These are phyloP conservation scores for Pelagomonas calceolata DNA, from an alignment of 108 stramenopile genomes.

Conservation along the genomic window DNA sequence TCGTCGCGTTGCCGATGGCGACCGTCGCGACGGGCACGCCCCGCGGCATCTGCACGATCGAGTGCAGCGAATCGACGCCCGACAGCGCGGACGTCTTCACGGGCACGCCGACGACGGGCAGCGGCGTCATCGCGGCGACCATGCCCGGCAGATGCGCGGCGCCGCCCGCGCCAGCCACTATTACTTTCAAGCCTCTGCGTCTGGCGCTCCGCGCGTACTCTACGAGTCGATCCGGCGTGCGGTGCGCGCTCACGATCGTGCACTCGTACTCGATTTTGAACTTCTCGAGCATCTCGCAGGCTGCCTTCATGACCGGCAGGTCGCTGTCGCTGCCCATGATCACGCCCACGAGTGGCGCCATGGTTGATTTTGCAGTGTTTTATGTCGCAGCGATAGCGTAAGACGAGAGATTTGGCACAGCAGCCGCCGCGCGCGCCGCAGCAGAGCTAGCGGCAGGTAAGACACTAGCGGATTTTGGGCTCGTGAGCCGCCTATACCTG, in stretches of 20 bases:
- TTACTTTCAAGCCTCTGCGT: conserved; percentile 74
- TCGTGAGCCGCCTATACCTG: too few relatives aligned
- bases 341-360: conserved; percentile 70
- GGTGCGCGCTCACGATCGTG: conserved; percentile 93
- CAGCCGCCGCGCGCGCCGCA: too few relatives aligned
- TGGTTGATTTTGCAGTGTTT: too few relatives aligned
- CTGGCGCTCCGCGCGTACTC: conserved; percentile 73
- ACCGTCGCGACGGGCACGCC: conserved; percentile 99
- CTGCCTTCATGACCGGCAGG: conserved; percentile 89
- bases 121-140: conserved; percentile 91
- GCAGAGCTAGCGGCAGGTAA: too few relatives aligned
- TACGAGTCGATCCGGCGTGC: conserved; percentile 86
- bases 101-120: conserved; percentile 95
- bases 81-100: conserved; percentile 92
- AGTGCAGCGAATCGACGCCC: conserved; percentile 88
- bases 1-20: conserved; percentile 95
- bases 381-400: too few relatives aligned
- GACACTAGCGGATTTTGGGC: too few relatives aligned
- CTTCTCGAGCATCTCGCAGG: conserved; percentile 66
- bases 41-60: conserved; percentile 97
- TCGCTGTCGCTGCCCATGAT: conserved; percentile 98
- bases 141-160: conserved; percentile 98
- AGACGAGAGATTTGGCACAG: too few relatives aligned
- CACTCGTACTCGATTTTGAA: conserved; percentile 86
- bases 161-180: conserved; percentile 97